Evolutionary conservation across 306 rosid genomes (phyloP), one percentile per base, ranked within the genome.

Genomic region (Cucurbita ficifolia): DNA sequence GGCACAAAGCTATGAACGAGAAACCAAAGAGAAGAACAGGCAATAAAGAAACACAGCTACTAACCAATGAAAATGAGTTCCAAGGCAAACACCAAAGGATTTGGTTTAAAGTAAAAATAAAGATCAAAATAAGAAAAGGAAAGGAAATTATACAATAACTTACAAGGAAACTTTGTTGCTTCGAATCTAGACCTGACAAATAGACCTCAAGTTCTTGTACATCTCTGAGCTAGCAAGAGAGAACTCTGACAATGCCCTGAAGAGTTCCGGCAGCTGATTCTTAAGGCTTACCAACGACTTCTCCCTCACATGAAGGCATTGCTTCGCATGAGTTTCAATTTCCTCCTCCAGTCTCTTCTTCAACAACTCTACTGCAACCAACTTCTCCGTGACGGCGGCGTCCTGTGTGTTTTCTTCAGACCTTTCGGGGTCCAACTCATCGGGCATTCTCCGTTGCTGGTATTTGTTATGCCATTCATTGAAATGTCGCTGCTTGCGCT

Each of bases 391-490:
- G 53, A 95, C 48, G 35, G 67, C 48, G 8, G 78, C 80, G 6
- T 83, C 83, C 51, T 68, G 77, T 22, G 76, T 52, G 38, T 8
- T 17, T n/a, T 74, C 90, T 72, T 76, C 95, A 54, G 82, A 67
- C 76, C 75, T 61, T 18, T 84, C 90, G 7, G 80, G 80, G 79
- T 84, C 96, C n/a, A 40, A n/a, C 10, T 86, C 97, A n/a, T 84
- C 90, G 0, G 91, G 85, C 50, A 76, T 83, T 78, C 61, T 85
- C 80, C 76, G 81, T 73, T 91, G 81, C 82, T 52, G 70, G 72
- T 95, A 85, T 79, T 89, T 95, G 68, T 78, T 6, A 81, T 85
- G 79, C 99, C 97, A 95, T 21, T 95, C 99, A 8, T 85, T 80
- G 53, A 89, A 95, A 35, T 88, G 87, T 76, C 88, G 79, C 10